Base-by-base conservation (phyloP, 768 basidiomycete species). In the Rhodosporidiobolus odoratus region DNA sequence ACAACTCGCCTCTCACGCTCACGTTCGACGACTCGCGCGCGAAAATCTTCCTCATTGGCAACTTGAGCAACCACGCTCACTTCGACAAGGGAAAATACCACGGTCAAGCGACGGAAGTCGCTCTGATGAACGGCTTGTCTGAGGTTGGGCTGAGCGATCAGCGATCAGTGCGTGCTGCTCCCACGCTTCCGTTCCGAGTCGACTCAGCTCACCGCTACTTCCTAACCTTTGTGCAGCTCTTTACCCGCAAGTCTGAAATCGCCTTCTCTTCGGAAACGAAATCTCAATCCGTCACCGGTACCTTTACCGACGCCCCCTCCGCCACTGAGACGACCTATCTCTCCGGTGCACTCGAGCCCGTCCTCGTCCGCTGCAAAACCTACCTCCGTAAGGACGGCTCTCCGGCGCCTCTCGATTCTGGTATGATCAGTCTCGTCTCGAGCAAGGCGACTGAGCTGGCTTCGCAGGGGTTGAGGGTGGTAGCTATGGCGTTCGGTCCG, bases 241-340 rank as follows among this genome's bases (percentile, higher is more conserved):
- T 82, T 65, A 76, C 69, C 2, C 80, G 80, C 7, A 80, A 75
- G 54, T 85, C 84, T 16, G 94, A 98, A 78, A 85, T 86, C 57
- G 87, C 94, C 0, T 98, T 98, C 85, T 91, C 85, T 79, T 97
- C 95, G 27, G 95, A 98, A 80, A 89, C 95, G 78, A 99, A 97
- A 82, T 95, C 94, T 87, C 98, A 98, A 95, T 96, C 95, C 30
- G 94, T 97, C 61, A 86, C 98, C 60, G 90, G 91, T 47, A 85
- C 82, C 69, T 83, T 86, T 65, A 85, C 86, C 66, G 85, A 84
- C 2, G 80, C 80, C 8, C 38, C 65, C 47, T 62, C 73, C 13
- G 90, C 90, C n/a, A 85, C 89, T 13, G 83, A 98, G 9, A n/a
- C n/a, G n/a, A n/a, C n/a, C n/a, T 89, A 94, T 78, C 92, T 89